Percentiles rank a stretch among this genome's conserved stretches.
These are phyloP conservation scores for Alternaria novae-zelandiae DNA, from an alignment of 2,329 filamentous ascomycete species.

Conservation along the genomic window DNA sequence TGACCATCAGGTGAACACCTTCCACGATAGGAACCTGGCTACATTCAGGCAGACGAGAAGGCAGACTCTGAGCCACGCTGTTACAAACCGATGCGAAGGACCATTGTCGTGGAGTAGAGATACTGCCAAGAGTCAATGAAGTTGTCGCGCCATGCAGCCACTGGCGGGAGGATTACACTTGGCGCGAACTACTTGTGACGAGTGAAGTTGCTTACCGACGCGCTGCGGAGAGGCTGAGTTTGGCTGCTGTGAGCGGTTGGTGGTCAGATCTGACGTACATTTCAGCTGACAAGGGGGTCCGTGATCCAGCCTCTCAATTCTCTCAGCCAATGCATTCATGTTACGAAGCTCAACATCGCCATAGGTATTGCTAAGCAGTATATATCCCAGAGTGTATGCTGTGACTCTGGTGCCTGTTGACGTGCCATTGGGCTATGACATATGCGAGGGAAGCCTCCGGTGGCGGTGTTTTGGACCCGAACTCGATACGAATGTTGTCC, in stretches of 20 bases:
- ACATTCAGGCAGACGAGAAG: not conserved
- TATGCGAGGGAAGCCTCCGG: not conserved
- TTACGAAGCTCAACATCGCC: not conserved
- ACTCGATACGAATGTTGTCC: not conserved
- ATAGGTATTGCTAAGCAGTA: not conserved
- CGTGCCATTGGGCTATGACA: not conserved
- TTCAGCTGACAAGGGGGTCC: constrained; percentile 7
- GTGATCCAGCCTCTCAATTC: not conserved
- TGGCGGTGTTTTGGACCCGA: not conserved
- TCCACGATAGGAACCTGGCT: not conserved
- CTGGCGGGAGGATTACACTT: not conserved
- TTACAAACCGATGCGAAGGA: not conserved
- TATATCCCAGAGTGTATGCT: not conserved
- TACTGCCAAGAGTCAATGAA: not conserved
- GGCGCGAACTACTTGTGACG: constrained; percentile 8
- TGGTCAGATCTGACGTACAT: constrained; percentile 12
- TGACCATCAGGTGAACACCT: not conserved
- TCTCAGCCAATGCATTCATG: not conserved
- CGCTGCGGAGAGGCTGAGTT: not conserved
- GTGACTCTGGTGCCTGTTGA: not conserved
- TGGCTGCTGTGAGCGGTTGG: not conserved
- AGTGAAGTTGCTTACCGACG: not conserved
- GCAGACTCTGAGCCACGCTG: constrained; percentile 1
- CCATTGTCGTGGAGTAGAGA: constrained; percentile 1
- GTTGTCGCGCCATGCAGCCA: not conserved